Percentiles rank a stretch among this genome's conserved stretches.
phyloP scores from a whole-genome alignment of 768 basidiomycete species.

The Xerocomus brunneocitrinus region DNA sequence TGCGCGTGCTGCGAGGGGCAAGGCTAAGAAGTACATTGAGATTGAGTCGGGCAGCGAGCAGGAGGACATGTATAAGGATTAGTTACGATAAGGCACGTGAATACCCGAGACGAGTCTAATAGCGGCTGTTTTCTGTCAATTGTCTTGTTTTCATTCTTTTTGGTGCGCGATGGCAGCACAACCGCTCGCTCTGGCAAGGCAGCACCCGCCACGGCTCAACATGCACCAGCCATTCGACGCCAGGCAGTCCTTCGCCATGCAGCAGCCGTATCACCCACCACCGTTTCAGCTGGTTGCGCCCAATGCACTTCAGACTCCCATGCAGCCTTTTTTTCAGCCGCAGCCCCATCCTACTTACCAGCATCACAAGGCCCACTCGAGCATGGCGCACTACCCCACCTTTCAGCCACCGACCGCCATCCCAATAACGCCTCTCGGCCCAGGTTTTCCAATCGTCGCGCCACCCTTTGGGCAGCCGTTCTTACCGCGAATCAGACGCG shows the following conservation, averaged over 20 bases:
- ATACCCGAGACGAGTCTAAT: not conserved
- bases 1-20: constrained; percentile 45
- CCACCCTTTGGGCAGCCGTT: constrained; percentile 47
- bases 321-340: constrained; percentile 62
- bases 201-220: constrained; percentile 43
- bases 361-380: constrained; percentile 54
- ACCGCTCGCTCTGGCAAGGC: constrained; percentile 32
- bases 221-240: constrained; percentile 31
- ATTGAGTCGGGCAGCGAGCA: constrained; percentile 47
- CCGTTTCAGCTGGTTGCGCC: not conserved
- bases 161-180: constrained; percentile 30
- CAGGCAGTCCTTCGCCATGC: no score
- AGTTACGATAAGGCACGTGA: constrained; percentile 16
- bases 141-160: not conserved
- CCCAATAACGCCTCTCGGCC: constrained; percentile 58
- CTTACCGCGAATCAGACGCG: constrained; percentile 58
- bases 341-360: constrained; percentile 45
- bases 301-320: constrained; percentile 56
- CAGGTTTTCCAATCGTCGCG: constrained; percentile 51
- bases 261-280: no score
- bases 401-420: constrained; percentile 53
- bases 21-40: constrained; percentile 61
- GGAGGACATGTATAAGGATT: constrained; percentile 43
- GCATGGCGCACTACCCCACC: constrained; percentile 60
- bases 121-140: constrained; percentile 9